These are phyloP conservation scores for Pyricularia pennisetigena DNA, from an alignment of 2,329 filamentous ascomycete genomes.

Conservation along the genomic window DNA sequence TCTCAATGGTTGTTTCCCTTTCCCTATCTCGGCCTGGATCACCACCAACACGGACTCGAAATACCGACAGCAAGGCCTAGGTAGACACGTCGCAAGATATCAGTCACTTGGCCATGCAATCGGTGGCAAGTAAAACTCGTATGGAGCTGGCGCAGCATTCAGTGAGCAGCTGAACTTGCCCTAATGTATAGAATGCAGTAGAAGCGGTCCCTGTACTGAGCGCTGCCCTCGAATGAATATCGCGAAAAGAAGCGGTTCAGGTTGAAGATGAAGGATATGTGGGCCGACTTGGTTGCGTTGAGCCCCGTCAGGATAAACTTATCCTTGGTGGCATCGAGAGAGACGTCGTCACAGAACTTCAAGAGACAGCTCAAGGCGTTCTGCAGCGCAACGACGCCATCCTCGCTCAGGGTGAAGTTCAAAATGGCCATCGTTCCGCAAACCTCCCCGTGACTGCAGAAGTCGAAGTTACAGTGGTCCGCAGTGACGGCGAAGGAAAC, in stretches of 20 bases:
- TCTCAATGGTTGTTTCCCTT: conserved; percentile 60
- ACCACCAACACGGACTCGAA: conserved; percentile 52
- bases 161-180: conserved; percentile 26
- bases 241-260: conserved; percentile 61
- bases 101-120: not conserved
- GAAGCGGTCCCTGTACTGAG: conserved; percentile 48
- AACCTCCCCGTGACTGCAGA: not conserved
- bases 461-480: not conserved
- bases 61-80: conserved; percentile 61
- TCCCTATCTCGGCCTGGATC: conserved; percentile 50
- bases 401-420: conserved; percentile 64
- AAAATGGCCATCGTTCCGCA: conserved; percentile 49
- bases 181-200: conserved; percentile 68
- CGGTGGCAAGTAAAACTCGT: too few species aligned
- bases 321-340: conserved; percentile 61
- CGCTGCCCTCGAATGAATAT: conserved; percentile 53
- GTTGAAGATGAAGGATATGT: conserved; percentile 61
- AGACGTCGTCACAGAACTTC: conserved; percentile 74
- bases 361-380: conserved; percentile 65
- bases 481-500: not conserved
- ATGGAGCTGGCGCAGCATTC: not conserved
- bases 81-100: not conserved
- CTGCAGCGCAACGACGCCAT: conserved; percentile 60
- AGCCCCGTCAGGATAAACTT: conserved; percentile 66
- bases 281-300: conserved; percentile 73